These are phyloP conservation scores for Wallacemonas sp. DNA, from an alignment of 208 protist genomes.

Conservation along the genomic window DNA sequence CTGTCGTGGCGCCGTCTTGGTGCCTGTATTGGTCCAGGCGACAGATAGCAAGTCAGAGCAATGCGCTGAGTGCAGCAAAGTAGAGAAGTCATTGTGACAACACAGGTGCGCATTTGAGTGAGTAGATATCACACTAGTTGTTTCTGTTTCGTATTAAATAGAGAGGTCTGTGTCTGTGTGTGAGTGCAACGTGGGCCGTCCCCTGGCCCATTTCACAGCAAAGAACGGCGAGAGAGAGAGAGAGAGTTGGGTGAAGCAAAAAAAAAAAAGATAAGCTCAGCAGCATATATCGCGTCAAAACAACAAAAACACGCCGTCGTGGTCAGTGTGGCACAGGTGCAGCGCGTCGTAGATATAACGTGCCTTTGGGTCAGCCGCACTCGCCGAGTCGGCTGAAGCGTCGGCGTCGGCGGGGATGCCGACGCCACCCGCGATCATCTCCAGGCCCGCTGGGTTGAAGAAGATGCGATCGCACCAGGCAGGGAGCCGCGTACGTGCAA, in stretches of 20 bases:
- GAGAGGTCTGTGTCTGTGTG: no score
- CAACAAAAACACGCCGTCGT: constrained; percentile 64
- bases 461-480: constrained; percentile 87
- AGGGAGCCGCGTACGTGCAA: constrained; percentile 45
- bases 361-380: neutral
- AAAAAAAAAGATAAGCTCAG: neutral
- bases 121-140: no score
- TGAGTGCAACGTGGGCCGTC: no score
- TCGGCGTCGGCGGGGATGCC: neutral
- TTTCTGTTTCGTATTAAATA: no score
- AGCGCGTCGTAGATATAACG: constrained; percentile 57
- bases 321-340: constrained; percentile 61
- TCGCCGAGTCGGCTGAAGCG: neutral
- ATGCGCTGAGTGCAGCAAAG: no score
- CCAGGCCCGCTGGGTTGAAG: constrained; percentile 71
- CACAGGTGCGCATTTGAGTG: no score
- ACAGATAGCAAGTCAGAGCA: no score
- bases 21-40: no score
- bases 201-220: neutral
- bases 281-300: constrained; percentile 11
- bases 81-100: no score
- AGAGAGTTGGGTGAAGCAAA: neutral
- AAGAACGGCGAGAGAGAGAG: neutral
- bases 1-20: no score
- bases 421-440: constrained; percentile 47